Base-by-base conservation (phyloP, 768 basidiomycete species). In the Phanerodontia chrysosporium region DNA sequence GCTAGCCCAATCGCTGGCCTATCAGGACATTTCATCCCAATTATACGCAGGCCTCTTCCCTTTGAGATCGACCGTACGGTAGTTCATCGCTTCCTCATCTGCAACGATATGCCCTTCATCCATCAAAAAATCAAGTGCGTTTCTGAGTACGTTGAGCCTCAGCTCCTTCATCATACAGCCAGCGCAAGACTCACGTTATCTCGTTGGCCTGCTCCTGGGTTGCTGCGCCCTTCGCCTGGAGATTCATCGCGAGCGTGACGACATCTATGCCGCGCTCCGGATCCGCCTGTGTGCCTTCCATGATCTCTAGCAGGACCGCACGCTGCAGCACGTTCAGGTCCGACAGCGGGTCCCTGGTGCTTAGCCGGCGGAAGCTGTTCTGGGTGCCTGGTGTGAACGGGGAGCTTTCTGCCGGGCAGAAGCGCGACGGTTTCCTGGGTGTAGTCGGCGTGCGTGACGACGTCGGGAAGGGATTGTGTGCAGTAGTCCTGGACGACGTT, bases 61-160 rank as follows among this genome's bases (percentile, higher is more conserved):
- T 18, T 48, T 48, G 21, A 18, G 5, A 9, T 48, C 46, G 27
- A 18, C 27, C 22, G 8, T 25, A 28, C 46, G 46, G 18, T 56
- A 56, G 18, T 8, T 14, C n/a, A 45, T 3, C 30, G 21, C 44
- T 7, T 56, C 55, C 13, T 14, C 14, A 21, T 56, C 55, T 2
- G 53, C 48, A 27, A 59, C 57, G 45, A 72, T 58, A 32, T 58
- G 60, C 0, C 61, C 62, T 51, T 32, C 56, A 27, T 58, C 65
- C 45, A 64, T 35, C 24, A 72, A 55, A 1, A 49, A 30, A 14
- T 71, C 65, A 21, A 72, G 51, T 10, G 64, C 69, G 30, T 55
- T 51, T 3, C 71, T 72, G 51, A 13, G 18, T 2, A 27, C 6
- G 3, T 21, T 36, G 7, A 57, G 45, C 32, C 8, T 13, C 24